These are phyloP conservation scores for Telopea speciosissima DNA, from an alignment of 177 flowering plant genomes.

Conservation along the genomic window DNA sequence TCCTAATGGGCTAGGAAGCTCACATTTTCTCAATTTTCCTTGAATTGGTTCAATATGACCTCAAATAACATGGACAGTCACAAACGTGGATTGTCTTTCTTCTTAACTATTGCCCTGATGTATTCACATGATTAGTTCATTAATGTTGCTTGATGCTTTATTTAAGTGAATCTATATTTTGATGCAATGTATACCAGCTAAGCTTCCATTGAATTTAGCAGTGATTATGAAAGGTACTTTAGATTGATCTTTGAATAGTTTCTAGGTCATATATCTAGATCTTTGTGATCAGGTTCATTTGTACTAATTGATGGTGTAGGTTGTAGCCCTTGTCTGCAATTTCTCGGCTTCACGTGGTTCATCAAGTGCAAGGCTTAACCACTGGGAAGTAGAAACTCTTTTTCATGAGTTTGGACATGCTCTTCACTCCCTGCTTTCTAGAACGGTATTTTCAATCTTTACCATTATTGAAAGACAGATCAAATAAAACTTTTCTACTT, in stretches of 20 bases:
- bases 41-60: not conserved
- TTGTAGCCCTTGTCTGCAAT: constrained; percentile 94
- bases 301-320: constrained; percentile 35
- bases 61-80: not conserved
- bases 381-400: constrained; percentile 83
- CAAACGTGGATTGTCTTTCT: not conserved
- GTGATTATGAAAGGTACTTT: not conserved
- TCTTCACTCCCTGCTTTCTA: constrained; percentile 89
- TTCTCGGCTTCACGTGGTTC: constrained; percentile 52
- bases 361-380: constrained; percentile 59
- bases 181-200: not conserved
- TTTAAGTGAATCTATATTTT: not conserved
- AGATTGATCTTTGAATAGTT: not conserved
- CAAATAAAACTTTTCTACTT: not conserved
- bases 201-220: not conserved
- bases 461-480: not conserved
- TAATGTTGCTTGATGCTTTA: not conserved
- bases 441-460: constrained; percentile 58
- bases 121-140: not conserved
- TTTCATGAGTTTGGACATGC: constrained; percentile 99
- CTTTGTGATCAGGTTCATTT: constrained; percentile 2
- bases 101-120: not conserved
- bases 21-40: not conserved
- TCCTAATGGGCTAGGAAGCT: not conserved
- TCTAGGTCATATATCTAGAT: not conserved